Base-by-base conservation (phyloP, 2,329 filamentous ascomycete species). In the Metarhizium robertsii region DNA sequence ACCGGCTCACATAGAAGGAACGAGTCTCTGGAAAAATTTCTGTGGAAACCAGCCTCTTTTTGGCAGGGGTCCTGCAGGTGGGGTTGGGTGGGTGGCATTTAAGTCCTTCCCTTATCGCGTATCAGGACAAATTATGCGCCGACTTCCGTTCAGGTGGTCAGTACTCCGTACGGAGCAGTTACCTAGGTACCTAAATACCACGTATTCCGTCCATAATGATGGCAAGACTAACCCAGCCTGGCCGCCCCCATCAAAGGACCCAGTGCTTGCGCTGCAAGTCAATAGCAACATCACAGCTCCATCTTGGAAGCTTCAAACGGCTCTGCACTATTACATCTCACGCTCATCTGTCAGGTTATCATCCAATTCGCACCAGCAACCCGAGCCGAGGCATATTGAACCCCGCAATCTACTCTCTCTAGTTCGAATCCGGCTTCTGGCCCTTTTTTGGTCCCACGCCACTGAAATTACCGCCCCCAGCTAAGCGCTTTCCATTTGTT, bases 91-190 rank as follows among this genome's bases (percentile, higher is more conserved):
- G 58, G 56, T 56, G 50, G 57, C 53, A 54, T 47, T 32, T 30
- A 46, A 18, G 42, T 20, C n/a, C 18, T 2, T 25, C 6, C 43
- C 55, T 58, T 62, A 61, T 61, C 59, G 50, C 20, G 52, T 58
- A 61, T 61, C 60, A 38, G 52, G 47, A 56, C 50, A 46, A 59
- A 57, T 43, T 51, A 55, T 56, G n/a, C 43, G 54, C 60, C 60
- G 59, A 13, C 14, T 32, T 58, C 60, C 58, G 60, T 6, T 48
- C 38, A 25, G 25, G 25, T 25, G 25, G 25, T 25, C 25, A 25
- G 25, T 25, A 25, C 25, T 25, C 25, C 4, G 25, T 25, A 25
- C 25, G 25, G 25, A 25, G 25, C 3, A 25, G 25, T 25, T 25
- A 25, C 20, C 20, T 20, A 20, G 20, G 20, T 20, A 25, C 36